Evolutionary conservation across 2,329 filamentous ascomycete species (phyloP).

Genomic region (Ophiocordyceps camponoti-leonardi): DNA sequence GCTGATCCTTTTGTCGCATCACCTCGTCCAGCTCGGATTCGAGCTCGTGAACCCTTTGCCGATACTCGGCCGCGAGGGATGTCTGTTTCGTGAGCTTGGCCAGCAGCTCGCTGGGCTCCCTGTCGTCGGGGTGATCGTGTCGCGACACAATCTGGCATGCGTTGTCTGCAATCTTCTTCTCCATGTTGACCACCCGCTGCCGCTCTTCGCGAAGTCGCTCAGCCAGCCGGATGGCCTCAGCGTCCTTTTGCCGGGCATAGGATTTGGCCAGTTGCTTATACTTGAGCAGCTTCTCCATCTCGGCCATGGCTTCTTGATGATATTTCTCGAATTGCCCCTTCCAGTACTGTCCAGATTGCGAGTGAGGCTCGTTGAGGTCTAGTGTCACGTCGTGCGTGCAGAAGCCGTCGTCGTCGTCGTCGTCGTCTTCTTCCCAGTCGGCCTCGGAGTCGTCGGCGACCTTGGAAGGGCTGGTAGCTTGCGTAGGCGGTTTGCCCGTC

Average conservation of each 20-base stretch:
- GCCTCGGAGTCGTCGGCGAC: conserved; percentile 18
- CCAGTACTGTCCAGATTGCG: conserved; percentile 64
- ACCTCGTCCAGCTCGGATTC: conserved; percentile 29
- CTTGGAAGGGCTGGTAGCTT: neutral
- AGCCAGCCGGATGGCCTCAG: conserved; percentile 47
- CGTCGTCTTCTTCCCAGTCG: conserved; percentile 36
- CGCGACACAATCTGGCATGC: conserved; percentile 33
- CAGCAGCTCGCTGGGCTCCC: conserved; percentile 28
- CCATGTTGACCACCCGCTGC: conserved; percentile 44
- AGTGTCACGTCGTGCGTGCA: conserved; percentile 46
- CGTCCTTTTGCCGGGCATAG: conserved; percentile 63
- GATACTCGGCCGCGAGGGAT: conserved; percentile 38
- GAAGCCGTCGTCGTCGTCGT: conserved; percentile 20
- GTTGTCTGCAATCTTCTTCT: conserved; percentile 42
- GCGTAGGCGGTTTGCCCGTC: conserved; percentile 10
- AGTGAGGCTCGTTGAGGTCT: conserved; percentile 57
- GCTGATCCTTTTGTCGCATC: conserved; percentile 14
- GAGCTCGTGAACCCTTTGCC: conserved; percentile 40
- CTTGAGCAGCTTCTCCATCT: conserved; percentile 61
- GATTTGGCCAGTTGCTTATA: conserved; percentile 69
- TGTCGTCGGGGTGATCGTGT: conserved; percentile 12
- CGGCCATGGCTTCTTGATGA: conserved; percentile 50
- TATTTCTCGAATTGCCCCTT: conserved; percentile 63
- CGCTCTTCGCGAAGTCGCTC: conserved; percentile 53
- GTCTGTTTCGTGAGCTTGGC: conserved; percentile 41